Evolutionary conservation across 371 early-diverging fungal species (phyloP).

Genomic region (Batkoa obscura): DNA sequence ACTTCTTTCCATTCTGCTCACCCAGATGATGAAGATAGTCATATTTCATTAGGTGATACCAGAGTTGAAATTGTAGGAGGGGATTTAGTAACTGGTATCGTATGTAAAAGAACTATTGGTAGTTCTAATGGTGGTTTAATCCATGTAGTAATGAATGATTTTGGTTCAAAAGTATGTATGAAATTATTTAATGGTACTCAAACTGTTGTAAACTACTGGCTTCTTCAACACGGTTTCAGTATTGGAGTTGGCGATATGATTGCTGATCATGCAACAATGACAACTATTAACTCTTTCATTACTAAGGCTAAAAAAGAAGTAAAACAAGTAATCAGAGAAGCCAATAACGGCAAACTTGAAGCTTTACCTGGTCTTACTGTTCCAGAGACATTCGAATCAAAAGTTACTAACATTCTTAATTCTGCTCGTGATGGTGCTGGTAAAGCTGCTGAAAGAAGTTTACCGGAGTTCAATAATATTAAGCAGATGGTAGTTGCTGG

Average conservation of each 20-base stretch:
- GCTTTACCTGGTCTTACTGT: slow-evolving; percentile 95
- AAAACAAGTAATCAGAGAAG: slow-evolving; percentile 62
- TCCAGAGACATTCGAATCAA: slow-evolving; percentile 90
- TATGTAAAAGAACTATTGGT: slow-evolving; percentile 97
- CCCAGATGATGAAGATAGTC: slow-evolving; percentile 57
- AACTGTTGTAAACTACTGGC: slow-evolving; percentile 91
- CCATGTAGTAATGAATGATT: slow-evolving; percentile 94
- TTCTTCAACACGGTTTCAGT: slow-evolving; percentile 87
- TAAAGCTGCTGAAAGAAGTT: slow-evolving; percentile 68
- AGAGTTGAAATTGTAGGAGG: slow-evolving; percentile 91
- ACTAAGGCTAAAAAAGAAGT: slow-evolving; percentile 72
- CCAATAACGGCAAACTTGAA: slow-evolving; percentile 75
- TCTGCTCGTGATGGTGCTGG: slow-evolving; percentile 59
- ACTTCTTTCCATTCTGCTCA: slow-evolving; percentile 53
- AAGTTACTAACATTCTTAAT: slow-evolving; percentile 83
- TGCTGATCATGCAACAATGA: slow-evolving; percentile 79
- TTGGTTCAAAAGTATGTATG: slow-evolving; percentile 77
- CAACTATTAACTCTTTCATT: slow-evolving; percentile 68
- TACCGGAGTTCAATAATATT: slow-evolving; percentile 92
- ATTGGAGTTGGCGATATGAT: slow-evolving; percentile 99
- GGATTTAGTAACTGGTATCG: slow-evolving; percentile 81
- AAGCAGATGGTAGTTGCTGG: slow-evolving; percentile 98
- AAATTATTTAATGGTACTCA: slow-evolving; percentile 92
- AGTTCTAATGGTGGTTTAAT: slow-evolving; percentile 83
- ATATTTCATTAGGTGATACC: slow-evolving; percentile 79